A percentile compares a stretch with the other conserved stretches of the same genome.
phyloP scores from a whole-genome alignment of 2,329 filamentous ascomycete genomes.

The Dothideomycetidae sp. region DNA sequence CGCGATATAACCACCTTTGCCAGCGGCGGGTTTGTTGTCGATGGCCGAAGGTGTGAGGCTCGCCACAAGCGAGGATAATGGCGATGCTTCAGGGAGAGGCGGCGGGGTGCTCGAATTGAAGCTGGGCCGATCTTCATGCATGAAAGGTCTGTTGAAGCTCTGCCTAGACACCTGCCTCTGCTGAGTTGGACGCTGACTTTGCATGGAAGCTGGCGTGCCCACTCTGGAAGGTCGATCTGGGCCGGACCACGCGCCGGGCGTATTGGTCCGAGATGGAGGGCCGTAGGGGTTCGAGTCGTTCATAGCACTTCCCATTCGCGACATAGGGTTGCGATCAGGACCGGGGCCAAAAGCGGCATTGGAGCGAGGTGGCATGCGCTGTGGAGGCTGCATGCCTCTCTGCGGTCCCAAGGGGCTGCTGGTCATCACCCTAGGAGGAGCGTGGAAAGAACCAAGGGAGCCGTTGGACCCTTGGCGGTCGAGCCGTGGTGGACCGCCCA shows the following conservation, averaged over 20 bases:
- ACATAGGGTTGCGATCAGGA: constrained; percentile 11
- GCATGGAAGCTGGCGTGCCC: constrained; percentile 13
- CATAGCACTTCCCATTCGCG: constrained; percentile 12
- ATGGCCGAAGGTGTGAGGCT: constrained; percentile 4
- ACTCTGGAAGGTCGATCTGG: constrained; percentile 12
- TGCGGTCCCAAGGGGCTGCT: constrained; percentile 6
- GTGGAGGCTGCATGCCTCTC: constrained; percentile 1
- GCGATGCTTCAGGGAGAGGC: constrained; percentile 2
- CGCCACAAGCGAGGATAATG: constrained; percentile 6
- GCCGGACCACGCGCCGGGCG: constrained; percentile 15
- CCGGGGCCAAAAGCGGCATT: constrained; percentile 17
- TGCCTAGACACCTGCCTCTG: constrained; percentile 9
- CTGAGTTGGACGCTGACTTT: constrained; percentile 15
- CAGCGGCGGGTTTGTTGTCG: too few relatives aligned
- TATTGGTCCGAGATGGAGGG: constrained; percentile 16
- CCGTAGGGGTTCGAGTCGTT: constrained; percentile 9
- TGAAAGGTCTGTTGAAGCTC: constrained; percentile 9
- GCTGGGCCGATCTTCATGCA: constrained; percentile 6
- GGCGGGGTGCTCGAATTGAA: constrained; percentile 7
- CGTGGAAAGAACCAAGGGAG: constrained; percentile 2
- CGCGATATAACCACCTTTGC: constrained; percentile 17
- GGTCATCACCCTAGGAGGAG: constrained; percentile 6
- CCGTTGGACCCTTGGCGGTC: constrained; percentile 10
- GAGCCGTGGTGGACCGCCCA: constrained; percentile 3
- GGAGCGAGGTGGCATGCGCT: constrained; percentile 13